phyloP scores from a whole-genome alignment of 2,329 filamentous ascomycete species.

The Paecilomyces dactylethromorphus region DNA sequence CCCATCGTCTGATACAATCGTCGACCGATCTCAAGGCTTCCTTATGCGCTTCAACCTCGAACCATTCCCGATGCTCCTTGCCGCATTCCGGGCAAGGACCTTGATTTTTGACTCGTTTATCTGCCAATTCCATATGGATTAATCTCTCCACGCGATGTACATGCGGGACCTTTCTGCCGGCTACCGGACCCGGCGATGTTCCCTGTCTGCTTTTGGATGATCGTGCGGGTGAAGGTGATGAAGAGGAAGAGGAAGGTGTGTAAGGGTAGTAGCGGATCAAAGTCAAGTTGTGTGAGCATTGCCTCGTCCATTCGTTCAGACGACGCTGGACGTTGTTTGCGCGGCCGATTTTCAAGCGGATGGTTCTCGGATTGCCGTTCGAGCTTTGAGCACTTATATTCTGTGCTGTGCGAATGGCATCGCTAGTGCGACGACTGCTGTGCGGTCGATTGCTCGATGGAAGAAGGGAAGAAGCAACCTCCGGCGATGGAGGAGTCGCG shows the following conservation, averaged over 20 bases:
- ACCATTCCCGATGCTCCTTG: constrained; percentile 88
- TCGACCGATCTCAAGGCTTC: constrained; percentile 63
- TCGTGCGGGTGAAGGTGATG: constrained; percentile 11
- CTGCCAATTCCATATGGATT: constrained; percentile 79
- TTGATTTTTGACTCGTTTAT: constrained; percentile 48
- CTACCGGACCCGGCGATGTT: constrained; percentile 11
- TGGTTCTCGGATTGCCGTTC: constrained; percentile 47
- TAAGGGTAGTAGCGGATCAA: constrained; percentile 92
- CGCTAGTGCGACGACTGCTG: constrained; percentile 25
- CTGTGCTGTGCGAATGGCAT: constrained; percentile 31
- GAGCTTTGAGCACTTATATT: constrained; percentile 25
- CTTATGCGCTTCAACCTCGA: constrained; percentile 72
- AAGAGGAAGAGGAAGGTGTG: constrained; percentile 21
- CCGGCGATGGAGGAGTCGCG: constrained; percentile 47
- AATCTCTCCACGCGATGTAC: constrained; percentile 82
- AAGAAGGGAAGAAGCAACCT: constrained; percentile 55
- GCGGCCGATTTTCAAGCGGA: constrained; percentile 60
- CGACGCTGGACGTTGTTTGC: constrained; percentile 80
- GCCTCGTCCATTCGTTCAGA: constrained; percentile 86
- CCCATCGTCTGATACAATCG: constrained; percentile 76
- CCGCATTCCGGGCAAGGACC: constrained; percentile 71
- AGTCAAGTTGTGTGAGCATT: constrained; percentile 84
- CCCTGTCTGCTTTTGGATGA: constrained; percentile 7
- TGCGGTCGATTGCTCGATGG: constrained; percentile 36
- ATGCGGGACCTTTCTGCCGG: constrained; percentile 66